These are phyloP conservation scores for Drechslerella dactyloides DNA, from an alignment of 2,329 filamentous ascomycete species.

Conservation along the genomic window DNA sequence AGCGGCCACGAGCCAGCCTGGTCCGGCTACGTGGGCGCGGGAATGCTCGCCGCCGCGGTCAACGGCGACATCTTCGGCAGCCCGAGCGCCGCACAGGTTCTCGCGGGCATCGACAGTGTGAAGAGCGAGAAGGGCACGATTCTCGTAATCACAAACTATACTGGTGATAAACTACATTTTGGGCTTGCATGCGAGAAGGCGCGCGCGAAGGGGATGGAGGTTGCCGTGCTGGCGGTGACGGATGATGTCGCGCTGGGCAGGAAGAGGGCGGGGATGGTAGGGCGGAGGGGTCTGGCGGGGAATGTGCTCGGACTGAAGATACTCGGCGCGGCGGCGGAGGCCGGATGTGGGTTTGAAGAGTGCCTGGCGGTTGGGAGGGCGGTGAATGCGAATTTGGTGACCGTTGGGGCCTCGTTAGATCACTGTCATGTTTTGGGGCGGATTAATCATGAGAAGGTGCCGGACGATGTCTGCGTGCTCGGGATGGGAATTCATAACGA, in stretches of 20 bases:
- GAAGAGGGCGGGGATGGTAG: conserved; percentile 84
- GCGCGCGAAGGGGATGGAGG: conserved; percentile 74
- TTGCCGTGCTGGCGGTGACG: conserved; percentile 88
- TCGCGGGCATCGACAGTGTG: conserved; percentile 46
- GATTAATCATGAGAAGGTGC: conserved; percentile 61
- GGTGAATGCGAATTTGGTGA: conserved; percentile 63
- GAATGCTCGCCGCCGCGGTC: conserved; percentile 79
- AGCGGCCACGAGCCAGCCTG: conserved; percentile 80
- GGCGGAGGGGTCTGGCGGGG: conserved; percentile 85
- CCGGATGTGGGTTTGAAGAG: conserved; percentile 35
- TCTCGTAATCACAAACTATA: conserved; percentile 96
- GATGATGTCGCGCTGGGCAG: conserved; percentile 92
- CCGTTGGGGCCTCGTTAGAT: conserved; percentile 63
- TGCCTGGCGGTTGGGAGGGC: conserved; percentile 56
- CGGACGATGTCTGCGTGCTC: conserved; percentile 62
- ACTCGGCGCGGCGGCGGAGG: conserved; percentile 38
- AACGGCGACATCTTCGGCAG: conserved; percentile 87
- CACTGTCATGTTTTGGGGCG: conserved; percentile 66
- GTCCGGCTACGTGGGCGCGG: conserved; percentile 78
- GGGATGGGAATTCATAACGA: conserved; percentile 84
- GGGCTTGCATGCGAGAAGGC: conserved; percentile 93
- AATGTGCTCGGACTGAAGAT: conserved; percentile 70
- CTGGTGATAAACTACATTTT: conserved; percentile 87
- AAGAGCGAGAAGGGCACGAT: conserved; percentile 71
- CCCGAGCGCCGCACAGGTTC: conserved; percentile 79